Evolutionary conservation across 345 rosid genomes (phyloP).

Genomic region (Populus ilicifolia): DNA sequence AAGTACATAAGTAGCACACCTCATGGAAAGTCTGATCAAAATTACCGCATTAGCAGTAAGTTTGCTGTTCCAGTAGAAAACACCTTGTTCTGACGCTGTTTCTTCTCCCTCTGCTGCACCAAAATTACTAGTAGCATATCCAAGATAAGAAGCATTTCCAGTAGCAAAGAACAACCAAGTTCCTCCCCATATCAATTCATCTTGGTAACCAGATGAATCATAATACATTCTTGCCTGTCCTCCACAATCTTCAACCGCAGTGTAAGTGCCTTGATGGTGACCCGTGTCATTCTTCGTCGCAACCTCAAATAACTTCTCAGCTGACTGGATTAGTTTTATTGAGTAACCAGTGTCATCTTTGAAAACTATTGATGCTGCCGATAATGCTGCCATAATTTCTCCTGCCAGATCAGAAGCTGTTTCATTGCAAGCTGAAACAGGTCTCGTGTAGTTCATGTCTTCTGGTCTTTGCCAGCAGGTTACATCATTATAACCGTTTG

Average conservation of each 20-base stretch:
- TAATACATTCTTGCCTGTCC: constrained; percentile 44
- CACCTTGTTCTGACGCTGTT: constrained; percentile 31
- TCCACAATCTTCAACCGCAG: constrained; percentile 34
- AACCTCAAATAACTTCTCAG: constrained; percentile 35
- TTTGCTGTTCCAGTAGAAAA: constrained; percentile 65
- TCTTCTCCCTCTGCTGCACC: constrained; percentile 39
- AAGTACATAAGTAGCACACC: neutral
- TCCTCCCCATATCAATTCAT: constrained; percentile 60
- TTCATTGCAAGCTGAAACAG: constrained; percentile 36
- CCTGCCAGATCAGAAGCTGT: constrained; percentile 54
- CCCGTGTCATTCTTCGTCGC: constrained; percentile 21
- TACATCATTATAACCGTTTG: constrained; percentile 28
- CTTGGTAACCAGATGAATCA: constrained; percentile 45
- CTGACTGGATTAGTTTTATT: constrained; percentile 22
- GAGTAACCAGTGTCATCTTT: constrained; percentile 39
- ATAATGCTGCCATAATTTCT: constrained; percentile 49
- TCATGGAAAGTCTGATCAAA: neutral
- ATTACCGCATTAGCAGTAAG: constrained; percentile 45
- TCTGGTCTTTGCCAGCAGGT: constrained; percentile 73
- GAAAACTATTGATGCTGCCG: constrained; percentile 60
- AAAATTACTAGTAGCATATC: constrained; percentile 34
- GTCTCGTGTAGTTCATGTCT: constrained; percentile 50
- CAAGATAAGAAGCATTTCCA: constrained; percentile 45
- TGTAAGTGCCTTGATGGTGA: constrained; percentile 31
- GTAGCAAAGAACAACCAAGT: constrained; percentile 62